These are phyloP conservation scores for Apiospora phragmitis DNA, from an alignment of 2,329 filamentous ascomycete species.

Conservation along the genomic window DNA sequence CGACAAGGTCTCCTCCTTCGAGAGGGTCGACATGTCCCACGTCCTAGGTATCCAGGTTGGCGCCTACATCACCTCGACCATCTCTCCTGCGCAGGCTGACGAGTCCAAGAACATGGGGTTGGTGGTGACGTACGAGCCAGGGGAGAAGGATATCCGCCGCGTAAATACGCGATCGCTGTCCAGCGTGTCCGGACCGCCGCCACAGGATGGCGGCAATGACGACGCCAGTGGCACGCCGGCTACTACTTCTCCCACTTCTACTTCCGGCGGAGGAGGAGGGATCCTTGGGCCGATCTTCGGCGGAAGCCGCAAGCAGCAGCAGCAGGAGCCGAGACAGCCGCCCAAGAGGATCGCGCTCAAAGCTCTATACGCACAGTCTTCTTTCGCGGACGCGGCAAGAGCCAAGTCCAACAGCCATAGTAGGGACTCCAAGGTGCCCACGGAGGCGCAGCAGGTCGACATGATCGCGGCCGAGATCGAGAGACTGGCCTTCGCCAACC, in stretches of 20 bases:
- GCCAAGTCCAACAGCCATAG: conserved; percentile 34
- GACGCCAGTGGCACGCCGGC: conserved; percentile 5
- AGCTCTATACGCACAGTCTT: conserved; percentile 54
- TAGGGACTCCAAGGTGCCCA: conserved; percentile 42
- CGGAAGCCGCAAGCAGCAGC: conserved; percentile 29
- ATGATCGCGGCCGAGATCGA: conserved; percentile 77
- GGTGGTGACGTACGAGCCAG: conserved; percentile 73
- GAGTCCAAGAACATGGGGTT: conserved; percentile 82
- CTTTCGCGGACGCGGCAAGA: conserved; percentile 45
- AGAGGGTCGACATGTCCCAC: conserved; percentile 76
- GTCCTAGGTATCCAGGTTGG: conserved; percentile 74
- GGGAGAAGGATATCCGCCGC: conserved; percentile 69
- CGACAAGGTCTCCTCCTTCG: conserved; percentile 92
- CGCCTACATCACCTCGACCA: conserved; percentile 86
- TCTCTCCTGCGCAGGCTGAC: conserved; percentile 76
- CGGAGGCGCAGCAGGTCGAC: conserved; percentile 57
- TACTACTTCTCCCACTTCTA: conserved; percentile 12
- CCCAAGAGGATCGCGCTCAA: conserved; percentile 52
- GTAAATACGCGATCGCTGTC: conserved; percentile 85
- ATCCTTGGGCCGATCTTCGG: conserved; percentile 42
- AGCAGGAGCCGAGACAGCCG: conserved; percentile 25
- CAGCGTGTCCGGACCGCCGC: conserved; percentile 40
- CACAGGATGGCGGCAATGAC: conserved; percentile 9
- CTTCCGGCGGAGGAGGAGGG: not conserved
- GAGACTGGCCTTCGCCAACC: conserved; percentile 57